phyloP scores from a whole-genome alignment of 2,329 filamentous ascomycete genomes.

The Colletotrichum trifolii region DNA sequence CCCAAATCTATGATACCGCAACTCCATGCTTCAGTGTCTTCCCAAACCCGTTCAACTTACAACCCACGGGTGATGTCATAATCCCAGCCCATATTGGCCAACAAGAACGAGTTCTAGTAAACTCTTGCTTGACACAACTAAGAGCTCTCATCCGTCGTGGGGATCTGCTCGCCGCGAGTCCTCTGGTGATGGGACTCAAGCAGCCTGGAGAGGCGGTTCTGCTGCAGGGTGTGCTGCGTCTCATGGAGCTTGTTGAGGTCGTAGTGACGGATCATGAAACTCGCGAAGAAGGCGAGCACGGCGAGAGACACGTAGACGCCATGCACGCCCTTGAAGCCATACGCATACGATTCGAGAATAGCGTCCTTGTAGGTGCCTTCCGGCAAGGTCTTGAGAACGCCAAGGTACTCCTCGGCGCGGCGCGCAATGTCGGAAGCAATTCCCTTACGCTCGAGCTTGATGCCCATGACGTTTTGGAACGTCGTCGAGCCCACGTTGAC shows the following conservation, averaged over 20 bases:
- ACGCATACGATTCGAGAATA: constrained; percentile 28
- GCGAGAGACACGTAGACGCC: constrained; percentile 33
- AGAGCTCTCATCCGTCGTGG: constrained; percentile 23
- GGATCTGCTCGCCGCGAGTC: constrained; percentile 15
- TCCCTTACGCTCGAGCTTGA: constrained; percentile 35
- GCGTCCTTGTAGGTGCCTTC: constrained; percentile 34
- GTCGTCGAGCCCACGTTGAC: constrained; percentile 38
- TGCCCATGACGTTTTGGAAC: constrained; percentile 39
- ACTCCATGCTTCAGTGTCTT: neutral
- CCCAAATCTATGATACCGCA: neutral
- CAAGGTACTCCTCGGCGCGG: constrained; percentile 32
- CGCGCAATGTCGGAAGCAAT: constrained; percentile 32
- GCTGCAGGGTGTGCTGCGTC: constrained; percentile 30
- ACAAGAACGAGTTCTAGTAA: neutral
- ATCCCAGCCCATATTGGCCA: neutral
- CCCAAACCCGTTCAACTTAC: neutral
- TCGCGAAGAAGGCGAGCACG: constrained; percentile 28
- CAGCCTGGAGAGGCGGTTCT: constrained; percentile 28
- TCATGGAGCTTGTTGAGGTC: constrained; percentile 34
- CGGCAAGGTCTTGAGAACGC: constrained; percentile 29
- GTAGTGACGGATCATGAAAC: constrained; percentile 35
- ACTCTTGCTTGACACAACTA: neutral
- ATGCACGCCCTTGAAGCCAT: constrained; percentile 35
- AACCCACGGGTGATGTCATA: too few relatives aligned
- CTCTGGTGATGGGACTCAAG: constrained; percentile 10